phyloP scores from a whole-genome alignment of 192 early-diverging fungal genomes.

The Umbelopsis sp. region DNA sequence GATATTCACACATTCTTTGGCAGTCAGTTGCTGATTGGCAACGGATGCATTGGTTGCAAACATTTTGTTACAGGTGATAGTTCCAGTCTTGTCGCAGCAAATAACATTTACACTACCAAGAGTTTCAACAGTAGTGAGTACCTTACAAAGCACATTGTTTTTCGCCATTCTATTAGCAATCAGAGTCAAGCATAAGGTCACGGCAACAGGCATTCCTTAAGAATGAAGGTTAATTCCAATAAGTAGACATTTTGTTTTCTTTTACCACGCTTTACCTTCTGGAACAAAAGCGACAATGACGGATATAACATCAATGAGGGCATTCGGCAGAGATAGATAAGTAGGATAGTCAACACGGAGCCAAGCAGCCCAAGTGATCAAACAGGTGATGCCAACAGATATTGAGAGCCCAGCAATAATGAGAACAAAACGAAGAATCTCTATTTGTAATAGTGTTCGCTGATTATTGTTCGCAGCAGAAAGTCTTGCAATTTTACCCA shows the following conservation, averaged over 20 bases:
- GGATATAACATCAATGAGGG: slow-evolving; percentile 57
- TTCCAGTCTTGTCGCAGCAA: slow-evolving; percentile 92
- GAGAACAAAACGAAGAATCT: slow-evolving; percentile 68
- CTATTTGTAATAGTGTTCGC: slow-evolving; percentile 60
- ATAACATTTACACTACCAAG: slow-evolving; percentile 79
- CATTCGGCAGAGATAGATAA: slow-evolving; percentile 50
- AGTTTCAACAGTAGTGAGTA: slow-evolving; percentile 86
- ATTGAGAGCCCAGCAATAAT: slow-evolving; percentile 64
- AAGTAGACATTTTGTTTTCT: neutral
- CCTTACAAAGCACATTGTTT: slow-evolving; percentile 75
- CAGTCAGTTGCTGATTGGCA: slow-evolving; percentile 37
- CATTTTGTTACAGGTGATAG: slow-evolving; percentile 84
- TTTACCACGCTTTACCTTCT: slow-evolving; percentile 48
- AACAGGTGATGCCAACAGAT: slow-evolving; percentile 48
- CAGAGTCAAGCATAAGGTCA: slow-evolving; percentile 76
- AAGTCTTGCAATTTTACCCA: slow-evolving; percentile 75
- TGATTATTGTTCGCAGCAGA: slow-evolving; percentile 43
- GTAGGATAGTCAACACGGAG: slow-evolving; percentile 57
- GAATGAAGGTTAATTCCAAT: neutral
- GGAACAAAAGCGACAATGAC: slow-evolving; percentile 80
- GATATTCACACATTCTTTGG: slow-evolving; percentile 20
- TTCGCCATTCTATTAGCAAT: slow-evolving; percentile 78
- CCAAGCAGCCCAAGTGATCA: slow-evolving; percentile 54
- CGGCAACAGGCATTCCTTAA: slow-evolving; percentile 67
- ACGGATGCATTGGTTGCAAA: slow-evolving; percentile 51